These are phyloP conservation scores for Proliferodiscus dingleyae DNA, from an alignment of 2,329 filamentous ascomycete genomes.

Conservation along the genomic window DNA sequence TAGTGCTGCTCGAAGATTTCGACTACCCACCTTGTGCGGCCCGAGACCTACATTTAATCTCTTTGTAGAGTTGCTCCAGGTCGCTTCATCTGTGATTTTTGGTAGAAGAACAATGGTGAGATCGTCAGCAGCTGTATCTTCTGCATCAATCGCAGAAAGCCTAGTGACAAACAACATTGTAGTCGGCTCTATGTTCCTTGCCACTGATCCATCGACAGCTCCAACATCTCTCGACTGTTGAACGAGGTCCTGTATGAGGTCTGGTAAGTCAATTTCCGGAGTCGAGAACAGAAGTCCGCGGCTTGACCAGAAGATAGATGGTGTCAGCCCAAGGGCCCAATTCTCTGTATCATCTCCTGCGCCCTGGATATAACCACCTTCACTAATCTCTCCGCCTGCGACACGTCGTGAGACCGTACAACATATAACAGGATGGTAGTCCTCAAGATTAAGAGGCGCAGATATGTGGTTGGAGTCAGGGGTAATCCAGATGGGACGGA, in stretches of 20 bases:
- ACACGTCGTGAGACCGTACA: slow-evolving; percentile 79
- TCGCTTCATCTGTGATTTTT: slow-evolving; percentile 40
- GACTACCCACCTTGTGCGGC: slow-evolving; percentile 71
- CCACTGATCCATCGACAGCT: not conserved
- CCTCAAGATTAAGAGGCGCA: slow-evolving; percentile 41
- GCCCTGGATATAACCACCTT: slow-evolving; percentile 83
- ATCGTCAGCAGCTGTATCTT: not conserved
- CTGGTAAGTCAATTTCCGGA: slow-evolving; percentile 59
- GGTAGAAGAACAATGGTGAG: slow-evolving; percentile 39
- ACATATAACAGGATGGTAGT: slow-evolving; percentile 71
- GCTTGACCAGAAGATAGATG: slow-evolving; percentile 74
- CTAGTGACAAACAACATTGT: slow-evolving; percentile 24
- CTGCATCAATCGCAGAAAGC: slow-evolving; percentile 11
- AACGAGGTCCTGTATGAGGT: slow-evolving; percentile 44
- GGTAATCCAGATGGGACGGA: slow-evolving; percentile 77
- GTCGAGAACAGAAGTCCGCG: slow-evolving; percentile 54
- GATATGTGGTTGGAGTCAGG: slow-evolving; percentile 53
- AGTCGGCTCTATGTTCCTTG: slow-evolving; percentile 25
- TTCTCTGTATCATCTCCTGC: slow-evolving; percentile 93
- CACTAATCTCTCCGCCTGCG: slow-evolving; percentile 60
- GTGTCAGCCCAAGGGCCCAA: slow-evolving; percentile 79
- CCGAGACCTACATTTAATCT: slow-evolving; percentile 58
- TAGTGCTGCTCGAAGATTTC: slow-evolving; percentile 72
- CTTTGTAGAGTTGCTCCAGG: slow-evolving; percentile 34
- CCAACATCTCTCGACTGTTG: slow-evolving; percentile 9